Percentiles rank a stretch among this genome's conserved stretches.
phyloP scores from a whole-genome alignment of 352 stramenopile genomes.

The Phytophthora pini region DNA sequence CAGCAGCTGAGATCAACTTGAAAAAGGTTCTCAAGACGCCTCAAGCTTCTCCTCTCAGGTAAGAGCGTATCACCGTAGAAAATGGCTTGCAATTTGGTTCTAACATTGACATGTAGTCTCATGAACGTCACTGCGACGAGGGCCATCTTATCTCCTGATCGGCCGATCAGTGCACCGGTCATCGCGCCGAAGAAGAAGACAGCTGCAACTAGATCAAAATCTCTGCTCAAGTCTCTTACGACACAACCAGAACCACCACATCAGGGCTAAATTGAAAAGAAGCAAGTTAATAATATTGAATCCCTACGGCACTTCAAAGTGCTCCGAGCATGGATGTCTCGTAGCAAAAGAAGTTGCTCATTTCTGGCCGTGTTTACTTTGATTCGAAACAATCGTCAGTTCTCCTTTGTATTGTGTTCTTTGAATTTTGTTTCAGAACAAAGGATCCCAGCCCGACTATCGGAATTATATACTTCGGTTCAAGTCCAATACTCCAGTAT shows the following conservation, averaged over 20 bases:
- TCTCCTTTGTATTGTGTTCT: too few relatives aligned
- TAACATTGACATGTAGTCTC: conserved; percentile 15
- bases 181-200: conserved; percentile 54
- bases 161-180: conserved; percentile 64
- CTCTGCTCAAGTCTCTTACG: conserved; percentile 19
- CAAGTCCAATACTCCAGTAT: too few relatives aligned
- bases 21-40: conserved; percentile 23
- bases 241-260: conserved; percentile 13
- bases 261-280: too few relatives aligned
- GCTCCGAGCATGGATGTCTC: too few relatives aligned
- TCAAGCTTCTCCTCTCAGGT: conserved; percentile 40
- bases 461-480: too few relatives aligned
- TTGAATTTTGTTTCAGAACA: too few relatives aligned
- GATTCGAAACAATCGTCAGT: too few relatives aligned
- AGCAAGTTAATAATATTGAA: too few relatives aligned
- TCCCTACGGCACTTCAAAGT: too few relatives aligned
- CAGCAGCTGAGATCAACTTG: conserved; percentile 1
- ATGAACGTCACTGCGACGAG: conserved; percentile 54
- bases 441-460: too few relatives aligned
- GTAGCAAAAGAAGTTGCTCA: too few relatives aligned
- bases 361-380: too few relatives aligned
- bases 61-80: not conserved
- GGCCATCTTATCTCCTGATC: conserved; percentile 43
- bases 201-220: conserved; percentile 20
- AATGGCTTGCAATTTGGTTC: not conserved